Percentiles rank a stretch among this genome's conserved stretches.
phyloP scores from a whole-genome alignment of 192 early-diverging fungal genomes.

The Coemansia sp. region DNA sequence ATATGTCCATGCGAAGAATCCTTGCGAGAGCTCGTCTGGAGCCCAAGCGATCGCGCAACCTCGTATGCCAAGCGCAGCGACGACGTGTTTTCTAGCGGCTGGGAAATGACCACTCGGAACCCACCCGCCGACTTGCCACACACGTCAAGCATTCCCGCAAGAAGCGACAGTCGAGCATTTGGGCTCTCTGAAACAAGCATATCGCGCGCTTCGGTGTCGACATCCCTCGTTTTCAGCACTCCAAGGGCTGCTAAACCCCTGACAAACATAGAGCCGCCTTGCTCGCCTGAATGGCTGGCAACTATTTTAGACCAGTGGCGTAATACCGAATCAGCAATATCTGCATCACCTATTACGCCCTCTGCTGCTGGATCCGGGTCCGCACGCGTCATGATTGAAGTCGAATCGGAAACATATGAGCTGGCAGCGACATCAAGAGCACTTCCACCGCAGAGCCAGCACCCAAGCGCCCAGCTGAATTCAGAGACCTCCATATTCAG shows the following conservation, averaged over 20 bases:
- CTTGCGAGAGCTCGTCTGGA: conserved; percentile 31
- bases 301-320: conserved; percentile 29
- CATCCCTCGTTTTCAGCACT: conserved; percentile 3
- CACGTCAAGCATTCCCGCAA: conserved; percentile 44
- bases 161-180: conserved; percentile 22
- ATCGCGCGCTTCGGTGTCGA: conserved; percentile 22
- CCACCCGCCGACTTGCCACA: conserved; percentile 29
- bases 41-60: conserved; percentile 41
- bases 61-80: conserved; percentile 46
- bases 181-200: conserved; percentile 24
- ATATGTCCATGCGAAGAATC: conserved; percentile 33
- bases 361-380: not conserved
- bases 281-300: not conserved
- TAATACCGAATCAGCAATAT: conserved; percentile 25
- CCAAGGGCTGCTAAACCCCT: conserved; percentile 10
- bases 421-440: conserved; percentile 5
- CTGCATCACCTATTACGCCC: not conserved
- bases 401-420: too few species aligned
- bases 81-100: conserved; percentile 26
- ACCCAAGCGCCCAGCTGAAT: conserved; percentile 44
- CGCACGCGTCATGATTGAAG: not conserved
- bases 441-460: conserved; percentile 43
- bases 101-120: conserved; percentile 21
- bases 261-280: conserved; percentile 10
- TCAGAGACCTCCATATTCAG: conserved; percentile 24